Evolutionary conservation across 176 grass and related monocot genomes (phyloP).

Genomic region (Coix lacrymajobi): DNA sequence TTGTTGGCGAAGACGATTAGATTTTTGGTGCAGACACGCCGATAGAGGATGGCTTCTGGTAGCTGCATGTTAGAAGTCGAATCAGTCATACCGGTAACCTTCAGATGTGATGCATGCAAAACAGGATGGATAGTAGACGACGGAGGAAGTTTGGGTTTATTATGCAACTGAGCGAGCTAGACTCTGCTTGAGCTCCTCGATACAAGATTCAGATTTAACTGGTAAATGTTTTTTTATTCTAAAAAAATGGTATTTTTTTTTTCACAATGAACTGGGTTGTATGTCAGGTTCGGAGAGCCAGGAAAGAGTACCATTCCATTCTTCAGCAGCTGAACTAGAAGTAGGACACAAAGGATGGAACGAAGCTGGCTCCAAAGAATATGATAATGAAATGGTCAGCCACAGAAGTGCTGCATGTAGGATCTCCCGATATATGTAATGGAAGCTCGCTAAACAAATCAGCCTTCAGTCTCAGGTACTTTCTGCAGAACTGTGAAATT

Average conservation of each 20-base stretch:
- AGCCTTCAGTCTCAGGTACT: slow-evolving; percentile 63
- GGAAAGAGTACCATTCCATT: slow-evolving; percentile 41
- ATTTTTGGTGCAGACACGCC: no score
- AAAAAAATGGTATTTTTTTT: no score
- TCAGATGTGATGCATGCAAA: no score
- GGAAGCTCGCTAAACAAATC: slow-evolving; percentile 53
- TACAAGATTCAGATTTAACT: slow-evolving; percentile 50
- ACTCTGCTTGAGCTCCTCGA: slow-evolving; percentile 85
- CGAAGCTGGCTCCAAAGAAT: slow-evolving; percentile 40
- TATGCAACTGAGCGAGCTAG: slow-evolving; percentile 12
- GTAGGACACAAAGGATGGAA: slow-evolving; percentile 33
- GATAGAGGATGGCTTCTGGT: no score
- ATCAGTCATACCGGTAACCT: no score
- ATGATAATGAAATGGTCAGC: slow-evolving; percentile 35
- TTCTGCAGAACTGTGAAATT: slow-evolving; percentile 54
- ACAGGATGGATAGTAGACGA: no score
- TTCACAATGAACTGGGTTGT: slow-evolving; percentile 13
- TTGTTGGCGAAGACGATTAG: no score
- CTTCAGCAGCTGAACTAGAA: slow-evolving; percentile 33
- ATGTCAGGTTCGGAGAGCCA: slow-evolving; percentile 49
- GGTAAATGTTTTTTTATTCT: no score
- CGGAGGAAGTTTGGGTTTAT: no score
- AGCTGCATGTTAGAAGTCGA: no score
- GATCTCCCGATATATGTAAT: slow-evolving; percentile 41
- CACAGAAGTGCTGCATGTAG: slow-evolving; percentile 17